Evolutionary conservation across 345 rosid species (phyloP).

Genomic region (Syzygium jambos): DNA sequence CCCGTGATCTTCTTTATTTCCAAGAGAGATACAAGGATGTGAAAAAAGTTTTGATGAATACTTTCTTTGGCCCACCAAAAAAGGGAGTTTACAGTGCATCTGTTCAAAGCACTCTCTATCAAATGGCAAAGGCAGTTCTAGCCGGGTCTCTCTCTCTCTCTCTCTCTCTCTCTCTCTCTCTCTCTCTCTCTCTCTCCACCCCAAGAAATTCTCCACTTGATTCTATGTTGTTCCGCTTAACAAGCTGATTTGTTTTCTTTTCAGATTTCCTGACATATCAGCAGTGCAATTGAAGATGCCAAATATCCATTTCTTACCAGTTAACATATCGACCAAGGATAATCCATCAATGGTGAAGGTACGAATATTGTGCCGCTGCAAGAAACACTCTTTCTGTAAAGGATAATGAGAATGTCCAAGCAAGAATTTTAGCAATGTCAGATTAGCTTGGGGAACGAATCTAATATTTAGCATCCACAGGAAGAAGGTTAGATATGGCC

Average conservation of each 20-base stretch:
- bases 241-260: neutral
- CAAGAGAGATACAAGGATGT: constrained; percentile 48
- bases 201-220: neutral
- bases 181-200: neutral
- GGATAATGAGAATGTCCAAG: neutral
- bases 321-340: constrained; percentile 68
- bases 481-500: neutral
- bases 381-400: neutral
- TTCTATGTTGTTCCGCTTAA: neutral
- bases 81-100: constrained; percentile 90
- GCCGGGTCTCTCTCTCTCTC: constrained; percentile 14
- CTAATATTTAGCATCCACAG: neutral
- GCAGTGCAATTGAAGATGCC: constrained; percentile 77
- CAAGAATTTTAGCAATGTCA: neutral
- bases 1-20: constrained; percentile 52
- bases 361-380: neutral
- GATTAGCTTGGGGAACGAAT: neutral
- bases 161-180: constrained; percentile 2
- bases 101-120: constrained; percentile 89
- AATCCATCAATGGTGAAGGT: constrained; percentile 74
- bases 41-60: constrained; percentile 43
- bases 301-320: constrained; percentile 84
- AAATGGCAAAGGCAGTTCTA: constrained; percentile 73
- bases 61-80: constrained; percentile 79
- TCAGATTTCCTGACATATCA: constrained; percentile 67